Percentiles rank a stretch among this genome's conserved stretches.
These are phyloP conservation scores for Rhododendron williamsianum DNA, from an alignment of 148 eudicot genomes.

Conservation along the genomic window DNA sequence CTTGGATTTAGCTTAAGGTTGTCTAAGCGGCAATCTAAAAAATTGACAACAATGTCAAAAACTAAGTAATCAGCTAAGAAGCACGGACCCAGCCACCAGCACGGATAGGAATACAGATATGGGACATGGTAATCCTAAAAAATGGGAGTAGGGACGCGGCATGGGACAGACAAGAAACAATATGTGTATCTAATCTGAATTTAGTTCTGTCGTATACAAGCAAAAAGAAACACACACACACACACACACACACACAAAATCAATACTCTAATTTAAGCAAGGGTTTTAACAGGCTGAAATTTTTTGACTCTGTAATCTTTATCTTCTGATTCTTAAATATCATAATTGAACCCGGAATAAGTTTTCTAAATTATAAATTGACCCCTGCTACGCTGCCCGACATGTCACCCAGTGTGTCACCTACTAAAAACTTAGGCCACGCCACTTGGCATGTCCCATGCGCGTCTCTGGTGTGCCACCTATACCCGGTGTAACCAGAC, in stretches of 20 bases:
- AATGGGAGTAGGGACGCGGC: background rate
- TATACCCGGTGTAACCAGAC: background rate
- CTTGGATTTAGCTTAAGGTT: background rate
- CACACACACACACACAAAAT: background rate
- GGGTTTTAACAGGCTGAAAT: background rate
- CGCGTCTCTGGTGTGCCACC: background rate
- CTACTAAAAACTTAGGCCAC: background rate
- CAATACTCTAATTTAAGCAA: background rate
- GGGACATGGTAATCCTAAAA: background rate
- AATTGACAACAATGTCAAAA: background rate
- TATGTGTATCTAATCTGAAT: background rate
- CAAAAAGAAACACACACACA: background rate
- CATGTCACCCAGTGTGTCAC: background rate
- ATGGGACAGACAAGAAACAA: background rate
- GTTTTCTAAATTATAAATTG: background rate
- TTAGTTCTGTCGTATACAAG: background rate
- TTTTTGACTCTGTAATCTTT: background rate
- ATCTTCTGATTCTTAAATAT: background rate
- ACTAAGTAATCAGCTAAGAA: background rate
- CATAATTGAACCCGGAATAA: background rate
- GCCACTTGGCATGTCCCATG: background rate
- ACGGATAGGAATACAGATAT: background rate
- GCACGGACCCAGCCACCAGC: background rate
- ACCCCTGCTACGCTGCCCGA: background rate
- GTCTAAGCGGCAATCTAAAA: background rate